Evolutionary conservation across 1,139 yeast genomes (phyloP).

Genomic region (Saccharomyces hybrid): DNA sequence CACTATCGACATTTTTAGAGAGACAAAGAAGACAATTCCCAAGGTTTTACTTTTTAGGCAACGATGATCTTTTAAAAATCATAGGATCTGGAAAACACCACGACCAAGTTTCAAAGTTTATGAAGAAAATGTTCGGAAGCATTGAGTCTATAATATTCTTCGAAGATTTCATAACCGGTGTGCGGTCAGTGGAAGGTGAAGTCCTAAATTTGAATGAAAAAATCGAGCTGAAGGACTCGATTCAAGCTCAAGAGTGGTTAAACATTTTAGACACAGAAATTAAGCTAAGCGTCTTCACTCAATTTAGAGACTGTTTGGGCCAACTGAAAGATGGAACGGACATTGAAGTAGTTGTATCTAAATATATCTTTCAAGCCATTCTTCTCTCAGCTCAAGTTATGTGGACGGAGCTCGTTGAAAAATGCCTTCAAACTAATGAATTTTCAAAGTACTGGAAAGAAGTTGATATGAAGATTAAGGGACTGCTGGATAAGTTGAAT

Average conservation of each 20-base stretch:
- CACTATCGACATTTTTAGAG: constrained; percentile 74
- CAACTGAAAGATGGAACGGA: constrained; percentile 14
- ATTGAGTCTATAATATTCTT: constrained; percentile 42
- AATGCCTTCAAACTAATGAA: constrained; percentile 9
- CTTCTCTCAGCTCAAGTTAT: constrained; percentile 51
- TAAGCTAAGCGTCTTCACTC: constrained; percentile 40
- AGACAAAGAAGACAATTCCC: constrained; percentile 73
- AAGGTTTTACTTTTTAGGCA: constrained; percentile 81
- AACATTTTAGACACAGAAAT: constrained; percentile 49
- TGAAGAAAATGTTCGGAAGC: constrained; percentile 70
- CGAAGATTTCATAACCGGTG: constrained; percentile 38
- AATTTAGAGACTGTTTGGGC: constrained; percentile 31
- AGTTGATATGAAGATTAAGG: neutral
- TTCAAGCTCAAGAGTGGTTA: constrained; percentile 47
- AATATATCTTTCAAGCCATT: constrained; percentile 52
- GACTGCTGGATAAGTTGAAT: neutral
- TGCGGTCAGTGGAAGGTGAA: constrained; percentile 64
- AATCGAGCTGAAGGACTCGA: constrained; percentile 34
- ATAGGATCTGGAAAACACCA: constrained; percentile 60
- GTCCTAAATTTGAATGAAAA: constrained; percentile 39
- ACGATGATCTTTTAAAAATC: constrained; percentile 79
- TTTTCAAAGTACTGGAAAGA: constrained; percentile 10
- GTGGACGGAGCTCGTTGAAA: constrained; percentile 46
- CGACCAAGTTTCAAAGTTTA: constrained; percentile 47
- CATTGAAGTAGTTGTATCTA: constrained; percentile 12